phyloP scores from a whole-genome alignment of 1,284 basidiomycete species.

The Sporisorium reilianum region DNA sequence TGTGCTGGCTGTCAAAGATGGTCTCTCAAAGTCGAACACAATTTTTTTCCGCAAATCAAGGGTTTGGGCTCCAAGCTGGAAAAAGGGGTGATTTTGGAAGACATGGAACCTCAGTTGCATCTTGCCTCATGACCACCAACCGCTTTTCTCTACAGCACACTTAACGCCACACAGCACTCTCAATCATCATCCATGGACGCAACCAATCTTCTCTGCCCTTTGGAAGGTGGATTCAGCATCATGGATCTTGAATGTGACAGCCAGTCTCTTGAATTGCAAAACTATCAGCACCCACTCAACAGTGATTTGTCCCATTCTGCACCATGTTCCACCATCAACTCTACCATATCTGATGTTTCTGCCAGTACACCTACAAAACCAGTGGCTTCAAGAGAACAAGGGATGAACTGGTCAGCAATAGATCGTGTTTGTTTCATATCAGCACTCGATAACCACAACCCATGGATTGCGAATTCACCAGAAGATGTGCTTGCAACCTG shows the following conservation, averaged over 20 bases:
- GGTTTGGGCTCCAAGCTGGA: too few relatives aligned
- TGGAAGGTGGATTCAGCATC: background rate
- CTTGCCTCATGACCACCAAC: background rate
- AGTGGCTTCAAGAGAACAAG: background rate
- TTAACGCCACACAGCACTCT: background rate
- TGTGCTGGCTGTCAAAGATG: background rate
- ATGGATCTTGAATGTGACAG: background rate
- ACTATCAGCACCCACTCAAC: background rate
- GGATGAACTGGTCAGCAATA: conserved; percentile 3
- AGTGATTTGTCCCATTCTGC: background rate
- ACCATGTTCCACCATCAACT: background rate
- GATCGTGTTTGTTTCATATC: conserved; percentile 6
- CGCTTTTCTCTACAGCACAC: background rate
- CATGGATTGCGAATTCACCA: background rate
- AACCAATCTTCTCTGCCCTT: background rate
- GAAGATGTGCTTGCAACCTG: background rate
- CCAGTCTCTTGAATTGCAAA: conserved; percentile 4
- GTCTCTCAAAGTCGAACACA: background rate
- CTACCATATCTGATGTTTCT: background rate
- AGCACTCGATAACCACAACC: conserved; percentile 9
- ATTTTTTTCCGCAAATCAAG: background rate
- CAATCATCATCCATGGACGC: background rate
- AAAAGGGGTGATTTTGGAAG: background rate
- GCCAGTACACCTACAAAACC: background rate
- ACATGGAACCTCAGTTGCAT: background rate